Conservation (phyloP, 495 filamentous ascomycete species). For the Cercophora sp. region DNA sequence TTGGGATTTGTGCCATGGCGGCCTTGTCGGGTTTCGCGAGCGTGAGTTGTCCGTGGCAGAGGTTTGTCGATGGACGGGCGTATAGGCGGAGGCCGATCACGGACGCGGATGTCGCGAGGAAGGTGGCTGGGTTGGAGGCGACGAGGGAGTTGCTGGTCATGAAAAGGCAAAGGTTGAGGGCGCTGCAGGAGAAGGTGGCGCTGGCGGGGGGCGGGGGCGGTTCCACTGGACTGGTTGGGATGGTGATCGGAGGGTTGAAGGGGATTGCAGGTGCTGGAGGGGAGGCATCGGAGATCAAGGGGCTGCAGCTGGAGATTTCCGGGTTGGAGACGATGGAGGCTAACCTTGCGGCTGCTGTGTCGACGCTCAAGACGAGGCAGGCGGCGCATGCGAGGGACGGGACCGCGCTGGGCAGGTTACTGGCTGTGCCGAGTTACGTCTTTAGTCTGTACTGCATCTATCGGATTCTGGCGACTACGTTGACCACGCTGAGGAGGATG, state of each 20-base stretch:
- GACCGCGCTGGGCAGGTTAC: conserved; percentile 56
- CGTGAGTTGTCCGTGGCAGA: conserved; percentile 76
- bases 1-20: conserved; percentile 79
- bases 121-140: conserved; percentile 68
- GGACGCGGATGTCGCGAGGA: conserved; percentile 66
- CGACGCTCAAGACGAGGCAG: conserved; percentile 53
- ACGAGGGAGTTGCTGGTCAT: conserved; percentile 68
- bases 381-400: conserved; percentile 58
- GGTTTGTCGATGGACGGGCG: conserved; percentile 56
- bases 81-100: conserved; percentile 50
- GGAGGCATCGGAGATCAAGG: conserved; percentile 58
- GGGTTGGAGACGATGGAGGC: conserved; percentile 72
- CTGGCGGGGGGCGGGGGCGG: conserved; percentile 31
- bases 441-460: conserved; percentile 77
- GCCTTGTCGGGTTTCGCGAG: conserved; percentile 77
- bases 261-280: conserved; percentile 52
- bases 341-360: conserved; percentile 58
- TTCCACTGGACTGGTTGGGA: conserved; percentile 58
- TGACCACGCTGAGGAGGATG: conserved; percentile 56
- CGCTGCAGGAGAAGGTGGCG: conserved; percentile 60
- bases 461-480: conserved; percentile 62
- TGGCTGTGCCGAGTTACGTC: conserved; percentile 54
- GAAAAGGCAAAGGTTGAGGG: conserved; percentile 63
- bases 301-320: conserved; percentile 68
- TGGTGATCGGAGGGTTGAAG: conserved; percentile 54